A percentile compares a stretch with the other conserved stretches of the same genome.
Conservation (phyloP, 768 basidiomycete genomes). For the Tricholoma sp. region DNA sequence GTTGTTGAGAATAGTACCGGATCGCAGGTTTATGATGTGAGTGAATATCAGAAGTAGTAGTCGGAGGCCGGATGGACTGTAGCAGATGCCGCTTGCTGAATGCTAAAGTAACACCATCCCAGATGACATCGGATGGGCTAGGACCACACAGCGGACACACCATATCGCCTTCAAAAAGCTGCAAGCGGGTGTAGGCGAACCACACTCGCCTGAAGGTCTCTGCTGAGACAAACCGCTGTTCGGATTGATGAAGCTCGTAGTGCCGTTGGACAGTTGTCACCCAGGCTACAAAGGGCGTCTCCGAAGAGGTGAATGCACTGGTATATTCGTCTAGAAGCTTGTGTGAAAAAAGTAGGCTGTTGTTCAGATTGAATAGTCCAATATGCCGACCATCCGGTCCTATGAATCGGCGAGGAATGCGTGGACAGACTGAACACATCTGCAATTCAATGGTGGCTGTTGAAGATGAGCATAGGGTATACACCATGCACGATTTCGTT, state of each 20-base stretch:
- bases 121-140: slow-evolving; percentile 12
- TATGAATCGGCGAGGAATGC: slow-evolving; percentile 12
- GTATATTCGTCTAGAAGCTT: slow-evolving; percentile 31
- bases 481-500: neutral
- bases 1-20: neutral
- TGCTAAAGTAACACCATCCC: slow-evolving; percentile 17
- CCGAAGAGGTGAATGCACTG: slow-evolving; percentile 24
- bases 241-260: slow-evolving; percentile 12
- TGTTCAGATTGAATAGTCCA: slow-evolving; percentile 32
- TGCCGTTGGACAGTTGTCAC: slow-evolving; percentile 14
- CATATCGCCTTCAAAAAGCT: slow-evolving; percentile 12
- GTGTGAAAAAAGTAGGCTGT: slow-evolving; percentile 23
- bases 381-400: slow-evolving; percentile 23
- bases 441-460: neutral
- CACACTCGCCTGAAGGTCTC: slow-evolving; percentile 26
- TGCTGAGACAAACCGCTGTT: slow-evolving; percentile 18
- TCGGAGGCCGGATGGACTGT: slow-evolving; percentile 6
- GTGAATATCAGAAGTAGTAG: neutral
- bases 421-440: neutral
- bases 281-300: slow-evolving; percentile 30
- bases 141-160: slow-evolving; percentile 15
- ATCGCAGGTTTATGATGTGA: neutral
- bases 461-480: neutral
- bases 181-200: slow-evolving; percentile 21
- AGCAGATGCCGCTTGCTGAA: slow-evolving; percentile 13